These are phyloP conservation scores for Kwoniella sp. DNA, from an alignment of 768 basidiomycete genomes.

Conservation along the genomic window DNA sequence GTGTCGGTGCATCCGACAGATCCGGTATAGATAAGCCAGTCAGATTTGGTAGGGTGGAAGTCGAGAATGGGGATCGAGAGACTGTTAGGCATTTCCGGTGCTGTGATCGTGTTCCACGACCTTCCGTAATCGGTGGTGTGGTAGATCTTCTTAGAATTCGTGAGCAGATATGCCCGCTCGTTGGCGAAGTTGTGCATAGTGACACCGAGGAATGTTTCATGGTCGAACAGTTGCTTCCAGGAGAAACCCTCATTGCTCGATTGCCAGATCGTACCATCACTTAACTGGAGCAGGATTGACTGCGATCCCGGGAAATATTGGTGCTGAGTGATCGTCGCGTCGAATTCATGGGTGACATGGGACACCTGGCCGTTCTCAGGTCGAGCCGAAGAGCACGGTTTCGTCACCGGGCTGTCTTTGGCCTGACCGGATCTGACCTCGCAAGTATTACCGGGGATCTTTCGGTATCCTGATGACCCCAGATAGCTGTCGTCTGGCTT, in stretches of 20 bases:
- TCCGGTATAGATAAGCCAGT: conserved; percentile 88
- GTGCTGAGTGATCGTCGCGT: conserved; percentile 65
- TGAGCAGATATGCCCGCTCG: conserved; percentile 90
- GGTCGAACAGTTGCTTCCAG: conserved; percentile 70
- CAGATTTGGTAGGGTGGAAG: conserved; percentile 78
- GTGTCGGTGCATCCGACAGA: conserved; percentile 64
- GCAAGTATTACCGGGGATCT: conserved; percentile 91
- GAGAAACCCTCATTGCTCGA: conserved; percentile 92
- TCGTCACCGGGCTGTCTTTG: conserved; percentile 71
- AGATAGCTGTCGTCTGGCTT: conserved; percentile 66
- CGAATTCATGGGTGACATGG: conserved; percentile 64
- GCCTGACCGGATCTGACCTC: conserved; percentile 62
- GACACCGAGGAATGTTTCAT: conserved; percentile 73
- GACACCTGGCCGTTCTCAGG: conserved; percentile 75
- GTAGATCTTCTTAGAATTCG: conserved; percentile 65
- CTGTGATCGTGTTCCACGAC: conserved; percentile 64
- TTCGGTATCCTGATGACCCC: conserved; percentile 89
- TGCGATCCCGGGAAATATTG: conserved; percentile 78
- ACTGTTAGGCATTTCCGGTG: conserved; percentile 74
- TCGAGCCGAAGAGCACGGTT: conserved; percentile 79
- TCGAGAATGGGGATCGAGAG: conserved; percentile 75
- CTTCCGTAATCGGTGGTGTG: conserved; percentile 82
- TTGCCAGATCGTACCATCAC: conserved; percentile 83
- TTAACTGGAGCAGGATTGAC: conserved; percentile 80
- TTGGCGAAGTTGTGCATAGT: conserved; percentile 77